Base-by-base conservation (phyloP, 768 basidiomycete genomes). In the Leccinum truebloodii region DNA sequence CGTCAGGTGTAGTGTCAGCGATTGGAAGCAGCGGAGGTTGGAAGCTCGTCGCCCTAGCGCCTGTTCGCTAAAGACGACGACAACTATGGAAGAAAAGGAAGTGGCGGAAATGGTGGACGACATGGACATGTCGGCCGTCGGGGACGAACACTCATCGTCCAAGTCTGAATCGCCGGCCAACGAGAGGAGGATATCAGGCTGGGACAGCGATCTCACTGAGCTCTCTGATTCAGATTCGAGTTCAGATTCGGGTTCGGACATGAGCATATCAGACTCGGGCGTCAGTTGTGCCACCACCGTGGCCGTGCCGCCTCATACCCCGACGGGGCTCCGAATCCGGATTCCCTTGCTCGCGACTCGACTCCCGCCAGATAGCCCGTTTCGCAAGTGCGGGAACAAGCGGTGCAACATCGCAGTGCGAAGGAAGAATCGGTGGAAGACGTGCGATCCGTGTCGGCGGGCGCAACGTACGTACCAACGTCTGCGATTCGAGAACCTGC, bases 401-500 rank as follows among this genome's bases (percentile, higher is more conserved):
- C 59, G 68, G 52, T 82, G 81, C 50, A 71, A 69, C 8, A 71
- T 73, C 34, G 63, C 69, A 6, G 63, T 82, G 28, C 67, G 74
- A 2, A 54, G 54, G 20, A 71, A 65, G 7, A 74, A 77, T 59
- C 71, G 67, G 1, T 78, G 78, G 79, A 81, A 82, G 63, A 75
- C 71, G 9, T 83, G 81, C 50, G 73, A 77, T 6, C 58, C 76
- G 3, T 82, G 81, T 61, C 76, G 80, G 14, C 62, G 70, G n/a
- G 70, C 70, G 22, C 71, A 72, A 26, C 71, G 79, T 6, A 57
- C 69, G 34, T 78, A 77, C 60, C 78, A 79, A 59, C 64, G 71
- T 14, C 66, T 65, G 48, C 75, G 73, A 9, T 65, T 71, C 55
- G 72, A 67, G 24, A 62, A 61, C 34, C 24, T 24, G 3, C 63